A percentile compares a stretch with the other conserved stretches of the same genome.
Conservation (phyloP, 1,284 basidiomycete genomes). For the Coriolopsis trogii region DNA sequence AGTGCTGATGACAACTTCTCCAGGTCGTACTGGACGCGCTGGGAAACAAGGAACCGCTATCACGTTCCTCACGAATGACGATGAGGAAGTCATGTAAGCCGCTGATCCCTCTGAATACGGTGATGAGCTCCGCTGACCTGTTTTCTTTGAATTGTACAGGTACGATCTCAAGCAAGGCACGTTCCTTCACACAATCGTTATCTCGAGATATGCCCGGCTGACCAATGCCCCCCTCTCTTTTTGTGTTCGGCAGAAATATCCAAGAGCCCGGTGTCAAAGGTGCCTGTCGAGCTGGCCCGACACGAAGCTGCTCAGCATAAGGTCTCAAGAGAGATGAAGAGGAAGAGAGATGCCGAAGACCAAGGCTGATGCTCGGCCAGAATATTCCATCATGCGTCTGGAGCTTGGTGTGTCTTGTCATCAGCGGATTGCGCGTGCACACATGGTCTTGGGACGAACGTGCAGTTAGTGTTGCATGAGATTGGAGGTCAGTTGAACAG, state of each 20-base stretch:
- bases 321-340: constrained; percentile 90
- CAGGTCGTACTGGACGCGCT: constrained; percentile 94
- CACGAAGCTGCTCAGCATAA: constrained; percentile 91
- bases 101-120: constrained; percentile 20
- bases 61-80: constrained; percentile 94
- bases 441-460: constrained; percentile 7
- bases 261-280: constrained; percentile 91
- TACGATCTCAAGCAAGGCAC: constrained; percentile 88
- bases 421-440: background rate
- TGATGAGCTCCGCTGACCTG: constrained; percentile 23
- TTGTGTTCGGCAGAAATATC: constrained; percentile 70
- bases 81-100: constrained; percentile 95
- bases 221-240: constrained; percentile 6
- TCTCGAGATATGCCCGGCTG: constrained; percentile 10
- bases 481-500: background rate
- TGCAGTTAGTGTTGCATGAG: background rate
- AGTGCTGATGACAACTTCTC: constrained; percentile 6
- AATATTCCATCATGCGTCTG: background rate
- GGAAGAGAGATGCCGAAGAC: constrained; percentile 82
- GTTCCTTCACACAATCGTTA: constrained; percentile 24
- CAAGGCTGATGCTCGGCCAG: constrained; percentile 42
- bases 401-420: constrained; percentile 12
- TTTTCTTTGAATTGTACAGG: constrained; percentile 45
- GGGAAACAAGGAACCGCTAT: constrained; percentile 93
- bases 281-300: constrained; percentile 82